Evolutionary conservation across 495 filamentous ascomycete species (phyloP).

Genomic region (Neurospora intermedia): DNA sequence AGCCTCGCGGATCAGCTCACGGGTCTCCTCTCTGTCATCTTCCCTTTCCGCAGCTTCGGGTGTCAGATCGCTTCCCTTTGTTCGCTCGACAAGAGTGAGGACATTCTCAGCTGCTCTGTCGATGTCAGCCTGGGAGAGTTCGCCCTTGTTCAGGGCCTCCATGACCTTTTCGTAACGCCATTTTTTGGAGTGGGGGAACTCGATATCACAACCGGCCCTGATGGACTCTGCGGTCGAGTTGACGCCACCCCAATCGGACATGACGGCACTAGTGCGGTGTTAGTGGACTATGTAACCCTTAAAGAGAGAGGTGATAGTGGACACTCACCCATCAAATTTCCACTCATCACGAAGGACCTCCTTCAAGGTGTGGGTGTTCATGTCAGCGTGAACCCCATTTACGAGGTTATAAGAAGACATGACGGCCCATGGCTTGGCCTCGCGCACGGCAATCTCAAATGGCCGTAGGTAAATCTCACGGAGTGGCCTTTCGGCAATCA

Average conservation of each 20-base stretch:
- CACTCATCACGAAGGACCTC: constrained; percentile 69
- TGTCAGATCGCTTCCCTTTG: constrained; percentile 50
- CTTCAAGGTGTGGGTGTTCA: constrained; percentile 57
- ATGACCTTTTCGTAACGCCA: constrained; percentile 60
- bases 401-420: constrained; percentile 85
- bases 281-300: constrained; percentile 4
- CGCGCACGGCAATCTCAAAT: constrained; percentile 73
- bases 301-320: not conserved
- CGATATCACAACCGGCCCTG: constrained; percentile 64
- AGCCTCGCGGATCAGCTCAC: constrained; percentile 54
- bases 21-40: constrained; percentile 54
- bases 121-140: constrained; percentile 39
- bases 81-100: constrained; percentile 55
- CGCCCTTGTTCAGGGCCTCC: constrained; percentile 50
- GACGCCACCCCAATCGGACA: constrained; percentile 64
- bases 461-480: constrained; percentile 75
- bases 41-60: constrained; percentile 49
- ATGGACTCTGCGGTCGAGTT: constrained; percentile 64
- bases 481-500: constrained; percentile 60
- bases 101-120: constrained; percentile 50
- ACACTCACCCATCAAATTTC: constrained; percentile 55
- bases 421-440: constrained; percentile 64
- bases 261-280: constrained; percentile 44
- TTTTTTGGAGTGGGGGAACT: constrained; percentile 65
- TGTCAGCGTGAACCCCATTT: constrained; percentile 68